Evolutionary conservation across 805 yeast species (phyloP).

Genomic region (Candida golubevii): DNA sequence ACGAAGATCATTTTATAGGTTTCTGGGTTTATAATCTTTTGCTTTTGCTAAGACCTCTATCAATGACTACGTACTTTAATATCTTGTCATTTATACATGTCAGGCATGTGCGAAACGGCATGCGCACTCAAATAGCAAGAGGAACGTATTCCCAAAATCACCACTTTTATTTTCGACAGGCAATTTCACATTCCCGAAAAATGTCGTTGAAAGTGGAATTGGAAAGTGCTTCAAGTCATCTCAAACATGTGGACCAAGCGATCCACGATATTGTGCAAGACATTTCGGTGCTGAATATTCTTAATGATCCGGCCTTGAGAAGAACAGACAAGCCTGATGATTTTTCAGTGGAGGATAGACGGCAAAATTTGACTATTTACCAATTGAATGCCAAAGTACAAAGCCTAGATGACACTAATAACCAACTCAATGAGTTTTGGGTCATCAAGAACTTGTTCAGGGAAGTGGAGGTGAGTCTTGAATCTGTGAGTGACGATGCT

Average conservation of each 20-base stretch:
- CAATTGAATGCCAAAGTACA: constrained; percentile 15
- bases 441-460: constrained; percentile 22
- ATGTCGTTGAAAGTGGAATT: constrained; percentile 5
- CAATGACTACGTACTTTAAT: too few species aligned
- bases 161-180: too few species aligned
- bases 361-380: constrained; percentile 7
- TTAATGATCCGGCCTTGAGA: constrained; percentile 4
- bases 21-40: too few species aligned
- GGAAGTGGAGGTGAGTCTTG: constrained; percentile 20
- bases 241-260: constrained; percentile 3
- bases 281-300: constrained; percentile 4
- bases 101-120: too few species aligned
- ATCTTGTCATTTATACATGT: too few species aligned
- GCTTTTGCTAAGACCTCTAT: too few species aligned
- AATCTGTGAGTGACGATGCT: constrained; percentile 5
- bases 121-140: too few species aligned
- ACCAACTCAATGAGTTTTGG: constrained; percentile 24
- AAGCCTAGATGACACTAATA: constrained; percentile 10
- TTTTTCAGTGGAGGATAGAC: not conserved
- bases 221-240: not conserved
- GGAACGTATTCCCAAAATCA: too few species aligned
- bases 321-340: not conserved
- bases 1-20: not conserved
- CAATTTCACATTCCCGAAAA: not conserved
- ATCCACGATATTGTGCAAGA: not conserved